Conservation (phyloP, 1,284 basidiomycete genomes). For the Pyrrhoderma noxium region DNA sequence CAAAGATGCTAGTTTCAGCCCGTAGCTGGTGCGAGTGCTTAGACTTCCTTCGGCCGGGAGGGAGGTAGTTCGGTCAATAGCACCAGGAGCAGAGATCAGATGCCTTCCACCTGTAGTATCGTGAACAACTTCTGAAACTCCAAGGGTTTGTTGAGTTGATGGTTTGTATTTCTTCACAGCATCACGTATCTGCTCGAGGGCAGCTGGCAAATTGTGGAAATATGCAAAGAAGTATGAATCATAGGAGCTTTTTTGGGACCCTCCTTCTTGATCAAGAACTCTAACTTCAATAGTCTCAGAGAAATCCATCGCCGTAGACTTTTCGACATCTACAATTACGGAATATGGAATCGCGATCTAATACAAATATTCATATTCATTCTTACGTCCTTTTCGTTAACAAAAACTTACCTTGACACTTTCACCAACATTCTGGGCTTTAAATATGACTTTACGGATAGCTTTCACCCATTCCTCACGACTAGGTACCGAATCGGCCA, state of each 20-base stretch:
- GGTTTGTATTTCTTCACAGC: slow-evolving; percentile 48
- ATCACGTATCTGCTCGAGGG: slow-evolving; percentile 73
- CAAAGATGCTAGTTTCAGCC: slow-evolving; percentile 9
- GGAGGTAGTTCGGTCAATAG: slow-evolving; percentile 1
- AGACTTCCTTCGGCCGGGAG: slow-evolving; percentile 1
- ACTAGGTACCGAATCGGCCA: slow-evolving; percentile 73
- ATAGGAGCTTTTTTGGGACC: slow-evolving; percentile 44
- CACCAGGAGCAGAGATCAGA: background rate
- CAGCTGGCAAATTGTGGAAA: slow-evolving; percentile 71
- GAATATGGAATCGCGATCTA: slow-evolving; percentile 94
- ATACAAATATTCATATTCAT: slow-evolving; percentile 4
- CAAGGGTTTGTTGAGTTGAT: background rate
- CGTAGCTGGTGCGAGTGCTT: slow-evolving; percentile 8
- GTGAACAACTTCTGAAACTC: slow-evolving; percentile 13
- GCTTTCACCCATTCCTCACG: slow-evolving; percentile 92
- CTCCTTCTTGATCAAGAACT: slow-evolving; percentile 77
- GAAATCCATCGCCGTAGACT: slow-evolving; percentile 84
- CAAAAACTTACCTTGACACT: slow-evolving; percentile 70
- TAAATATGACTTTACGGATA: slow-evolving; percentile 87
- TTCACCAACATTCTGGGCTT: slow-evolving; percentile 92
- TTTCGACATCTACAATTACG: slow-evolving; percentile 82
- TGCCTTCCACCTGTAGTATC: slow-evolving; percentile 11
- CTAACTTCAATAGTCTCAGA: slow-evolving; percentile 92
- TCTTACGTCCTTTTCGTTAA: background rate
- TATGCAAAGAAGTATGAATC: slow-evolving; percentile 95